These are phyloP conservation scores for Lycium ferocissimum DNA, from an alignment of 257 asterid species.

Conservation along the genomic window DNA sequence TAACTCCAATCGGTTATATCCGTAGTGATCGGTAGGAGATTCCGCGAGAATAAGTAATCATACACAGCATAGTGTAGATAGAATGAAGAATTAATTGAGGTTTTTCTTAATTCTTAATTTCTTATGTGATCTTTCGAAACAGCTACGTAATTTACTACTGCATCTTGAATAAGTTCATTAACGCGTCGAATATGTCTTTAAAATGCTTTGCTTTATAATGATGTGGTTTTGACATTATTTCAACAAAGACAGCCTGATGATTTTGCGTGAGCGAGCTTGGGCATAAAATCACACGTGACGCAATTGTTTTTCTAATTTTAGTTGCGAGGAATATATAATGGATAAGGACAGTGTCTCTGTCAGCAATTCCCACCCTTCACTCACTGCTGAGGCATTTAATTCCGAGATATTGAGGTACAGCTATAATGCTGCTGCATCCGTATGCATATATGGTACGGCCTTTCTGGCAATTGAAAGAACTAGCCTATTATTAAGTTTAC, in stretches of 20 bases:
- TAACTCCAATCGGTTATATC: too few relatives aligned
- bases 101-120: not conserved
- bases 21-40: too few relatives aligned
- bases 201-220: slow-evolving; percentile 4
- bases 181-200: slow-evolving; percentile 25
- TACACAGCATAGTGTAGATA: too few relatives aligned
- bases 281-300: not conserved
- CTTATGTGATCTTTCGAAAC: not conserved
- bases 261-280: not conserved
- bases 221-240: slow-evolving; percentile 4
- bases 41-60: too few relatives aligned
- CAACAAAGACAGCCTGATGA: not conserved
- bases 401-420: not conserved
- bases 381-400: slow-evolving; percentile 8
- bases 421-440: not conserved
- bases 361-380: slow-evolving; percentile 18
- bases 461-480: not conserved
- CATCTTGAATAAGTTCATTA: not conserved
- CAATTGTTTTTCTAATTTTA: not conserved
- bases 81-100: too few relatives aligned
- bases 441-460: not conserved
- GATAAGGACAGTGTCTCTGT: slow-evolving; percentile 32
- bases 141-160: not conserved
- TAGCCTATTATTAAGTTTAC: not conserved
- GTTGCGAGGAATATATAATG: not conserved